Evolutionary conservation across 495 filamentous ascomycete genomes (phyloP), one percentile per base, ranked within the genome.

Genomic region (Niebla homalea): DNA sequence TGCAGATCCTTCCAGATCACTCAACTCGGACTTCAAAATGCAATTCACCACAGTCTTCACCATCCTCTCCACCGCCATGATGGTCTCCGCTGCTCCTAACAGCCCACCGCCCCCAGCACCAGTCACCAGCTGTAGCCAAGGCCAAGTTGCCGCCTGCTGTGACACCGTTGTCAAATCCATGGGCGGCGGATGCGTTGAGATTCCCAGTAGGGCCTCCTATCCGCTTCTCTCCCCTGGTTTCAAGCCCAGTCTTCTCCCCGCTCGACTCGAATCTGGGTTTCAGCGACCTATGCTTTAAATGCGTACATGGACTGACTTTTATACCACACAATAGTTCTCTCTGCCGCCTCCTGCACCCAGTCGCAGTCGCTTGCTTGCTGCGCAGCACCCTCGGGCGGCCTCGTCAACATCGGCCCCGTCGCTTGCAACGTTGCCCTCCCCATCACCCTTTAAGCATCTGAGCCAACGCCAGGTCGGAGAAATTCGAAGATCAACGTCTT

Each of bases 11-110:
- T n/a, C 23, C 43, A 45, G 23, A 45, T 26, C 43, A 21, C 5
- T 6, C 43, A 45, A 45, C 5, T 8, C 43, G 10, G 12, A 7
- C 43, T 22, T 45, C 43, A 45, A 45, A 45, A 45, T 48, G 40
- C 48, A 59, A 59, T 57, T 60, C 45, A 49, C 53, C 52, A 53
- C 61, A 58, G 62, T 64, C 58, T 63, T 61, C 49, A 64, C 46
- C 52, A 48, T 39, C 29, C 60, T 43, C 21, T 54, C 26, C 47
- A 64, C 37, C 43, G 43, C 19, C 43, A 21, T 45, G 11, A 21
- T 26, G 19, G 43, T n/a, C 43, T 19, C 43, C 23, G 43, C 43
- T 25, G 43, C n/a, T 56, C 37, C 37, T 56, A 58, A 35, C 64
- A 45, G 16, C 43, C 12, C 43, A n/a, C 10, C 23, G 12, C 18